Evolutionary conservation across 805 yeast species (phyloP), one percentile per base, ranked within the genome.

Genomic region (Spencermartinsiella europaea): DNA sequence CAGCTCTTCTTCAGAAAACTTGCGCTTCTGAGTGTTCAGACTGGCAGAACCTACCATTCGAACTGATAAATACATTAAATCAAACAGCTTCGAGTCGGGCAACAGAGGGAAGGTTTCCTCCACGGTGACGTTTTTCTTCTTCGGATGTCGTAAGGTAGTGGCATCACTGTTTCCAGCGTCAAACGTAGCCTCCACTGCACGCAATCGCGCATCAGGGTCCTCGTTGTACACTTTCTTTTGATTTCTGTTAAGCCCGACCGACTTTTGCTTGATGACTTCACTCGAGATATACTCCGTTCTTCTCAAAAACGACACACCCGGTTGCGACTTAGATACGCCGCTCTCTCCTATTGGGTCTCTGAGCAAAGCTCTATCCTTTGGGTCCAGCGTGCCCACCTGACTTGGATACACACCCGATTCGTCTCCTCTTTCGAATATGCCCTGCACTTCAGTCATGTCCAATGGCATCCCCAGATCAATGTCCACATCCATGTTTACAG

Each of bases 71-170:
- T 52, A 88, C 44, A 74, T 77, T 55, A 86, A 81, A 65, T 93
- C 99, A 76, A 88, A 73, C 74, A 85, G 77, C n/a, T 91, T 81
- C 7, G 93, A 80, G 64, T 93, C 97, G 5, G 99, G 99, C 51
- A 90, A 69, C 21, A 93, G 69, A 21, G 83, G 82, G 87, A 89
- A 86, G 1, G 88, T 73, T 49, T 73, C 75, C 17, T 82, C 89
- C 0, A 96, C 95, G 45, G 74, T 80, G 42, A 88, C 67, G 47
- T 77, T 71, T 59, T 76, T 83, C 68, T 82, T 87, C 21, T 76
- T 74, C 27, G 99, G 99, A 67, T 93, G 99, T 55, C 68, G 73
- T 50, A 89, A 69, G 8, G 64, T 56, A 1, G 66, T 56, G 19
- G 76, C 54, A 38, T 74, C 74, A 4, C 61, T 64, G 42, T 73